Evolutionary conservation across 2,329 filamentous ascomycete genomes (phyloP).

Genomic region (Fusarium liriodendri): DNA sequence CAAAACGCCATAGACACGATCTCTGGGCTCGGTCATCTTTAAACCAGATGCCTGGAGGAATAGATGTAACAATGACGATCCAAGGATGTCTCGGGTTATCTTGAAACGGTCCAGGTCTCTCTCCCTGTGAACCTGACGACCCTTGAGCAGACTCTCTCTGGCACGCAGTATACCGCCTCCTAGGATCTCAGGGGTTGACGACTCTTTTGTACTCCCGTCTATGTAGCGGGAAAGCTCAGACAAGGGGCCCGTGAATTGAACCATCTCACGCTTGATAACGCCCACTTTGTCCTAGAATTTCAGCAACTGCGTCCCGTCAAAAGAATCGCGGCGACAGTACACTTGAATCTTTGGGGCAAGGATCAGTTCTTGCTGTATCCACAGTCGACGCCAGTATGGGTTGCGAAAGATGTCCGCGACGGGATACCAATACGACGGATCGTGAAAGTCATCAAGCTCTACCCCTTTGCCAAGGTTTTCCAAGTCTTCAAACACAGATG

Average conservation of each 20-base stretch:
- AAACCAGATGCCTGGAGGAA: not conserved
- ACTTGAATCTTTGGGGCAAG: not conserved
- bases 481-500: not conserved
- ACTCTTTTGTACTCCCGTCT: not conserved
- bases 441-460: not conserved
- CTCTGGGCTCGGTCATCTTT: not conserved
- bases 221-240: not conserved
- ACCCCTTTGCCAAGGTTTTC: constrained; percentile 2
- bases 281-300: not conserved
- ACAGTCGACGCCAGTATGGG: constrained; percentile 12
- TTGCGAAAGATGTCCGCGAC: constrained; percentile 12
- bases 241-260: not conserved
- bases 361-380: constrained; percentile 9
- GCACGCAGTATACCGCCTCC: not conserved
- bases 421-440: constrained; percentile 4
- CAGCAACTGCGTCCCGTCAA: not conserved
- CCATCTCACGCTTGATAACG: not conserved
- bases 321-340: not conserved
- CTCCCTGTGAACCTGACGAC: not conserved
- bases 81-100: not conserved
- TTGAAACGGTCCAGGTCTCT: not conserved
- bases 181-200: not conserved
- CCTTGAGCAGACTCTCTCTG: not conserved
- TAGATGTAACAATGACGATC: not conserved
- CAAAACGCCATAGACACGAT: constrained; percentile 5